phyloP scores from a whole-genome alignment of 2,329 filamentous ascomycete species.

The Magnaporthiopsis poae region DNA sequence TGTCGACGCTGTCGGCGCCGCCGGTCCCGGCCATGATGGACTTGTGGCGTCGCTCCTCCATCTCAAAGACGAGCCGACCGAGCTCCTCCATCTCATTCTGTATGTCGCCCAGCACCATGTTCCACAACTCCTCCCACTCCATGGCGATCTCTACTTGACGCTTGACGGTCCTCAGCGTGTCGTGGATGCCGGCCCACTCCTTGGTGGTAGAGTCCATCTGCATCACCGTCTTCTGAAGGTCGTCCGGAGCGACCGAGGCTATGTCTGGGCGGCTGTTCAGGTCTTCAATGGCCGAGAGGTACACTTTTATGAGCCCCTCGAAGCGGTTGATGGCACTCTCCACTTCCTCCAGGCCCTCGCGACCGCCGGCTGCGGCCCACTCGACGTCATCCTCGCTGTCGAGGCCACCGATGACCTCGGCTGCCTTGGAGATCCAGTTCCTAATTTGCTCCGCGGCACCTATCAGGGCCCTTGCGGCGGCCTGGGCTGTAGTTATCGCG shows the following conservation, averaged over 20 bases:
- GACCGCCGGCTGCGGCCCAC: slow-evolving; percentile 83
- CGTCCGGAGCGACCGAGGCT: slow-evolving; percentile 55
- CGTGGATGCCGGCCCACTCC: slow-evolving; percentile 77
- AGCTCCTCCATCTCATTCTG: slow-evolving; percentile 62
- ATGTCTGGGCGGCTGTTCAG: slow-evolving; percentile 75
- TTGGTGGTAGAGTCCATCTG: slow-evolving; percentile 83
- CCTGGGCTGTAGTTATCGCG: slow-evolving; percentile 72
- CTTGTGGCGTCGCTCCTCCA: slow-evolving; percentile 90
- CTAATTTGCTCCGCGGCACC: slow-evolving; percentile 86
- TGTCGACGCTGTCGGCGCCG: slow-evolving; percentile 53
- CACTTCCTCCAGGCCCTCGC: slow-evolving; percentile 66
- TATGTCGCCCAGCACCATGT: slow-evolving; percentile 84
- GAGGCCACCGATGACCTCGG: slow-evolving; percentile 75
- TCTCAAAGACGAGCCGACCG: slow-evolving; percentile 74
- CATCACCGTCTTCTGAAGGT: slow-evolving; percentile 63
- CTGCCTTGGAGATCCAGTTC: slow-evolving; percentile 86
- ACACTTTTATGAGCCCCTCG: slow-evolving; percentile 81
- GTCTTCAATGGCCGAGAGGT: slow-evolving; percentile 86
- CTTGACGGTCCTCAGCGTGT: slow-evolving; percentile 68
- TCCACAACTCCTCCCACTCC: slow-evolving; percentile 99
- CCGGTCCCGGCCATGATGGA: slow-evolving; percentile 50
- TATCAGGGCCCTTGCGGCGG: slow-evolving; percentile 73
- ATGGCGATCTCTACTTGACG: slow-evolving; percentile 90
- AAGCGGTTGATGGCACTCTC: slow-evolving; percentile 71
- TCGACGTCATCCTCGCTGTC: slow-evolving; percentile 96